These are phyloP conservation scores for Emericellopsis atlantica DNA, from an alignment of 2,329 filamentous ascomycete species.

Conservation along the genomic window DNA sequence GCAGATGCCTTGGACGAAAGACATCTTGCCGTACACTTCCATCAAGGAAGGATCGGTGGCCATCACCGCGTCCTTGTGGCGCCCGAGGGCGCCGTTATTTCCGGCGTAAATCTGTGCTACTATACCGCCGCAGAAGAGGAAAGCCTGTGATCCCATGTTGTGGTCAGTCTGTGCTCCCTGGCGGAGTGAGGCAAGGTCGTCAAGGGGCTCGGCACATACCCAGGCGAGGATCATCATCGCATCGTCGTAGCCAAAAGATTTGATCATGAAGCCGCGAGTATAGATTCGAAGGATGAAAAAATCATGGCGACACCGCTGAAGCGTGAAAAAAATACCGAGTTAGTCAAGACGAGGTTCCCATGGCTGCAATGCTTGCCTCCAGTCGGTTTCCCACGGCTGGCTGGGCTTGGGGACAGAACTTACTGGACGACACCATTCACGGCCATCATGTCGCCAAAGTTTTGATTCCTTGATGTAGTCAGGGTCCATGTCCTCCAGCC, in stretches of 20 bases:
- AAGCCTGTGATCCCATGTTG: no score
- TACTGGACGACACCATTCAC: no score
- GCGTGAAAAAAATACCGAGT: conserved; percentile 7
- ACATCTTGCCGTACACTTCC: conserved; percentile 22
- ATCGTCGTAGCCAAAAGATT: conserved; percentile 14
- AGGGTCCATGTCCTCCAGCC: no score
- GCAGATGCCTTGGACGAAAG: conserved; percentile 31
- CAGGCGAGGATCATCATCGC: conserved; percentile 12
- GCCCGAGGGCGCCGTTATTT: conserved; percentile 28
- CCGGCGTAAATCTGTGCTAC: conserved; percentile 14
- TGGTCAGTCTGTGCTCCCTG: no score
- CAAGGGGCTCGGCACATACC: conserved; percentile 7
- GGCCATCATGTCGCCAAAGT: no score
- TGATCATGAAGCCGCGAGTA: conserved; percentile 8
- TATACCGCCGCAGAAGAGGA: conserved; percentile 10
- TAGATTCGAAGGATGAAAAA: conserved; percentile 4
- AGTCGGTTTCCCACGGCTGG: no score
- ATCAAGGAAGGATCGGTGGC: no score
- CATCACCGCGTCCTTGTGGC: conserved; percentile 14
- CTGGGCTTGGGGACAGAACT: no score
- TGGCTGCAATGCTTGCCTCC: no score
- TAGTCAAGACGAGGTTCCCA: no score
- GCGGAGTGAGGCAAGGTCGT: no score
- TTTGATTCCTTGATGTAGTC: no score
- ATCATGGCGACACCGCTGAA: conserved; percentile 4